These are phyloP conservation scores for Rubia peregrina DNA, from an alignment of 305 asterid genomes.

Conservation along the genomic window DNA sequence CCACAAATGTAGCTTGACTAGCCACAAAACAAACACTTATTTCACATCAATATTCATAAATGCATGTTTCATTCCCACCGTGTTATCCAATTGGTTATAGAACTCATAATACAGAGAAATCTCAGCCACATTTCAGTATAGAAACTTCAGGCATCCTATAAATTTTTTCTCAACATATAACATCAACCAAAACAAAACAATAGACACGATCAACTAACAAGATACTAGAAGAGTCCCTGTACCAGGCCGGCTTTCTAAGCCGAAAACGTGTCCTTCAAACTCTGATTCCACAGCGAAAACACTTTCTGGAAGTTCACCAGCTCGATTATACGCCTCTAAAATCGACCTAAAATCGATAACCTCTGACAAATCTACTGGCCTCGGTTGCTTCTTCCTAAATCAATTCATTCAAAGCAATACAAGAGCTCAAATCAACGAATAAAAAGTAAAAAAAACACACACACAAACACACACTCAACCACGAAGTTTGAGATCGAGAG, in stretches of 20 bases:
- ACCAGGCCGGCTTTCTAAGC: conserved; percentile 86
- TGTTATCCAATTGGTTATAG: not conserved
- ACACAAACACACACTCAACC: not conserved
- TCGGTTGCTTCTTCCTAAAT: conserved; percentile 57
- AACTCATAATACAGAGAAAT: not conserved
- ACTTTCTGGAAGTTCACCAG: conserved; percentile 49
- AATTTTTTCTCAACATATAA: no score
- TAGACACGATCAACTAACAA: not conserved
- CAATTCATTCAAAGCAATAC: not conserved
- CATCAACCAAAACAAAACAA: not conserved
- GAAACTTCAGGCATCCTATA: not conserved
- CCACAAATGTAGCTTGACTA: no score
- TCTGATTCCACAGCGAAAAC: conserved; percentile 39
- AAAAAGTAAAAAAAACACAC: not conserved
- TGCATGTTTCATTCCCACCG: no score
- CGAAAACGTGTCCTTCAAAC: conserved; percentile 48
- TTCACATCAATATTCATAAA: no score
- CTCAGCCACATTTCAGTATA: not conserved
- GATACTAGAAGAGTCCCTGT: conserved; percentile 6
- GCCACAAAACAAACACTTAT: no score
- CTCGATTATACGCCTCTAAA: conserved; percentile 40
- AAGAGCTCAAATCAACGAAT: not conserved
- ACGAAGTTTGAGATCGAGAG: not conserved
- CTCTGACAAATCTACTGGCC: conserved; percentile 81
- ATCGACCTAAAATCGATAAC: conserved; percentile 77